Evolutionary conservation across 176 grass and related monocot species (phyloP).

Genomic region (Aegilops bicornis): DNA sequence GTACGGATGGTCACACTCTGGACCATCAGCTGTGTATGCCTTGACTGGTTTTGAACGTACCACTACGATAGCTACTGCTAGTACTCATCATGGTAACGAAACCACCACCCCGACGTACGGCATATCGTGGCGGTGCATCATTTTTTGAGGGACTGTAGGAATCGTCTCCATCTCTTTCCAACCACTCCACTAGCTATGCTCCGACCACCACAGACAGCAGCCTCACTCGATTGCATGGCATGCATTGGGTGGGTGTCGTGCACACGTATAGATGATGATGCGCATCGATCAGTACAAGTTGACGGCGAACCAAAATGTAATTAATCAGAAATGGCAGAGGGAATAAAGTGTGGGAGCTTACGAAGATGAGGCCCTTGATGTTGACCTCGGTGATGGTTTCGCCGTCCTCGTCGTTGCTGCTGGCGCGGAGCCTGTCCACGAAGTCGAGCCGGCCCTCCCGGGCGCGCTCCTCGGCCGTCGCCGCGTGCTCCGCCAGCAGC

Average conservation of each 20-base stretch:
- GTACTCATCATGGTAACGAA: too few species aligned
- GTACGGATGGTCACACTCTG: too few species aligned
- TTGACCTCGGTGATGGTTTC: constrained; percentile 74
- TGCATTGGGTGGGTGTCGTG: not conserved
- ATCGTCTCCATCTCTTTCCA: too few species aligned
- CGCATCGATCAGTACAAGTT: not conserved
- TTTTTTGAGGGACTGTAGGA: too few species aligned
- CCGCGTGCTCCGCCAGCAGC: constrained; percentile 71
- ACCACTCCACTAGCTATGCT: not conserved
- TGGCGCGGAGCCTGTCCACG: constrained; percentile 60
- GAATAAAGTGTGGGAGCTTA: constrained; percentile 28
- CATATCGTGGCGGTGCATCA: too few species aligned
- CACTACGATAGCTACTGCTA: too few species aligned
- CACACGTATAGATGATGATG: not conserved
- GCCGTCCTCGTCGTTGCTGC: constrained; percentile 42
- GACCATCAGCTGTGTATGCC: too few species aligned
- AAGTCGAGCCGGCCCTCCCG: constrained; percentile 56
- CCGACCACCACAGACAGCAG: not conserved
- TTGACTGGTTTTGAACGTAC: too few species aligned
- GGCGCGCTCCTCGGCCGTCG: constrained; percentile 46
- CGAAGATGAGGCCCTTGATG: constrained; percentile 93
- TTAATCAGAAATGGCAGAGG: not conserved
- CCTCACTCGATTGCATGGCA: not conserved
- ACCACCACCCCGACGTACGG: too few species aligned
- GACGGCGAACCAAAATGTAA: not conserved